A percentile compares a stretch with the other conserved stretches of the same genome.
phyloP scores from a whole-genome alignment of 495 filamentous ascomycete species.

The Hypomontagnella submonticulosa region DNA sequence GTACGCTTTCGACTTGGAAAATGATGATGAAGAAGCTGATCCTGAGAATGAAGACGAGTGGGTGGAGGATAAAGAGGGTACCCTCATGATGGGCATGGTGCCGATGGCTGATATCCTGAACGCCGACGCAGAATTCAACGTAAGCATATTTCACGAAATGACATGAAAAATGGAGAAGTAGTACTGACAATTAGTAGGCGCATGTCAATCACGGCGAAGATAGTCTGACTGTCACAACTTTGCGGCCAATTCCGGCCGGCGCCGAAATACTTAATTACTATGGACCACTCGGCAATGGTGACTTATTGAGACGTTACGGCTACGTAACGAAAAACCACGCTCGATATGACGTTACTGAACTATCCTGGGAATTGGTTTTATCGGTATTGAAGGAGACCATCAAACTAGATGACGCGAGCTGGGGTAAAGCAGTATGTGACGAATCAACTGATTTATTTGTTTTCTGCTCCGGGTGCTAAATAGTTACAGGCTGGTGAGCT shows the following conservation, averaged over 20 bases:
- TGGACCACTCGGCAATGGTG: constrained; percentile 81
- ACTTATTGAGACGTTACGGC: constrained; percentile 87
- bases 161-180: constrained; percentile 10
- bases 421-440: constrained; percentile 58
- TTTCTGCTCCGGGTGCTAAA: constrained; percentile 1
- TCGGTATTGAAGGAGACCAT: constrained; percentile 54
- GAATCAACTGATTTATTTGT: background rate
- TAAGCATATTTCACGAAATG: constrained; percentile 32
- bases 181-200: constrained; percentile 54
- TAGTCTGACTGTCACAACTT: constrained; percentile 71
- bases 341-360: constrained; percentile 83
- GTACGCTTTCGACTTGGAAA: constrained; percentile 88
- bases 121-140: constrained; percentile 84
- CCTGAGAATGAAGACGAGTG: constrained; percentile 70
- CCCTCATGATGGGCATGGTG: constrained; percentile 81
- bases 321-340: constrained; percentile 84
- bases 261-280: constrained; percentile 93
- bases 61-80: constrained; percentile 75
- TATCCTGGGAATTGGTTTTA: constrained; percentile 69
- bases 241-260: constrained; percentile 72
- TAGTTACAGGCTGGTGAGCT: constrained; percentile 35
- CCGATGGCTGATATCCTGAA: constrained; percentile 94
- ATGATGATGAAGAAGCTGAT: constrained; percentile 61
- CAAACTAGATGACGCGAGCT: constrained; percentile 51
- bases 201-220: constrained; percentile 77